Conservation (phyloP, 1,139 yeast species). For the Pichia sp. region DNA sequence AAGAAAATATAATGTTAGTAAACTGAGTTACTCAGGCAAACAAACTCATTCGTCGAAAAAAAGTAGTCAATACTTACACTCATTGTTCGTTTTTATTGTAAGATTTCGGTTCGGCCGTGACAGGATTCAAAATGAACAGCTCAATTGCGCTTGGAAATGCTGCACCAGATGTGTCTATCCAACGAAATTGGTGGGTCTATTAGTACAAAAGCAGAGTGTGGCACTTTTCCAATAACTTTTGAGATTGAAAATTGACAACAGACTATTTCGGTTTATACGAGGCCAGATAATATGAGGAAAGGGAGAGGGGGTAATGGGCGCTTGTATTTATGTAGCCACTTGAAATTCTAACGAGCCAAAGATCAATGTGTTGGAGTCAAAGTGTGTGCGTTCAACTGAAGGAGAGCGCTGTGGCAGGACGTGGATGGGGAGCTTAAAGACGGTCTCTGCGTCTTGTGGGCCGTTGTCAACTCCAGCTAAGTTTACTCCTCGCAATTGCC, state of each 20-base stretch:
- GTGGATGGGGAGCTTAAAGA: neutral
- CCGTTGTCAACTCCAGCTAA: neutral
- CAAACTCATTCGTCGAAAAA: no score
- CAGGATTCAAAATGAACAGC: neutral
- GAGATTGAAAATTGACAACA: neutral
- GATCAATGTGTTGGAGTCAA: neutral
- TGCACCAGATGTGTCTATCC: neutral
- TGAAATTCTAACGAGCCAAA: neutral
- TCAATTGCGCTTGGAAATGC: neutral
- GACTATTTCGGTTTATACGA: neutral
- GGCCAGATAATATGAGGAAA: neutral
- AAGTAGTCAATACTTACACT: neutral
- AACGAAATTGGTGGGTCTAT: neutral
- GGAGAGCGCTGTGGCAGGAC: neutral
- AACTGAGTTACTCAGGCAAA: no score
- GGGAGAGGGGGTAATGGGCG: neutral
- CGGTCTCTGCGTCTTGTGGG: neutral
- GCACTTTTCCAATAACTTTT: neutral
- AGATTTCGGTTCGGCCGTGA: neutral
- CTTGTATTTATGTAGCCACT: neutral
- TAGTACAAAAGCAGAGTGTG: neutral
- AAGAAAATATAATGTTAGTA: neutral
- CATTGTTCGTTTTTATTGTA: neutral
- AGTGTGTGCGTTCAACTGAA: neutral
- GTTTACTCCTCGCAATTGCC: neutral